Evolutionary conservation across 176 grass and related monocot species (phyloP).

Genomic region (Eleusine coracana): DNA sequence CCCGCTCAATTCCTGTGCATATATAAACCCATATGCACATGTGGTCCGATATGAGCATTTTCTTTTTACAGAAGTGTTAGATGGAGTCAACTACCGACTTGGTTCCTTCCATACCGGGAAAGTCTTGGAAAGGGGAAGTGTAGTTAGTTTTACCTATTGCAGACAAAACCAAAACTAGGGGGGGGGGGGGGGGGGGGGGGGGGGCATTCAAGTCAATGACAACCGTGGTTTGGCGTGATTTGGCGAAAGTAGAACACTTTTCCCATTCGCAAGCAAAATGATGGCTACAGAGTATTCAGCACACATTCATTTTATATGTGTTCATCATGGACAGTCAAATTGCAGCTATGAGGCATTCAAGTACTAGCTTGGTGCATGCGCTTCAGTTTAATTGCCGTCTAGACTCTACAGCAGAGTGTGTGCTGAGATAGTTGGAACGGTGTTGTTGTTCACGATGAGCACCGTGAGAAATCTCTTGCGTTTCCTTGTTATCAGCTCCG

Average conservation of each 20-base stretch:
- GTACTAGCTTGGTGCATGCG: neutral
- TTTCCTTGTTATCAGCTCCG: constrained; percentile 28
- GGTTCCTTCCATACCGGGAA: neutral
- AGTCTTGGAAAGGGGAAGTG: neutral
- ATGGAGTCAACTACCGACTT: neutral
- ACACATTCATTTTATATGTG: neutral
- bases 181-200: too few relatives aligned
- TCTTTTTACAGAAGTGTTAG: neutral
- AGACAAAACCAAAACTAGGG: neutral
- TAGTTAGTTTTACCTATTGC: neutral
- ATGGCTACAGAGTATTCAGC: neutral
- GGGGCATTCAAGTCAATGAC: neutral
- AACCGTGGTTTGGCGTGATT: neutral
- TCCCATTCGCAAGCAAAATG: neutral
- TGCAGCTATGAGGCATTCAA: neutral
- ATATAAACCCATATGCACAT: neutral
- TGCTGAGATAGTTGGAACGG: neutral
- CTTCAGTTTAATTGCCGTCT: neutral
- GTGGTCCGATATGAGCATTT: neutral
- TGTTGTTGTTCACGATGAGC: neutral
- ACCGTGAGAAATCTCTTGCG: constrained; percentile 17
- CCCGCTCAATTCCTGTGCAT: too few relatives aligned
- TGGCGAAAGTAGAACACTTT: neutral
- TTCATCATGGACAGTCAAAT: neutral
- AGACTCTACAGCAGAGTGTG: too few relatives aligned